Conservation (phyloP, 129 eudicot species). For the Oenanthe sinensis region DNA sequence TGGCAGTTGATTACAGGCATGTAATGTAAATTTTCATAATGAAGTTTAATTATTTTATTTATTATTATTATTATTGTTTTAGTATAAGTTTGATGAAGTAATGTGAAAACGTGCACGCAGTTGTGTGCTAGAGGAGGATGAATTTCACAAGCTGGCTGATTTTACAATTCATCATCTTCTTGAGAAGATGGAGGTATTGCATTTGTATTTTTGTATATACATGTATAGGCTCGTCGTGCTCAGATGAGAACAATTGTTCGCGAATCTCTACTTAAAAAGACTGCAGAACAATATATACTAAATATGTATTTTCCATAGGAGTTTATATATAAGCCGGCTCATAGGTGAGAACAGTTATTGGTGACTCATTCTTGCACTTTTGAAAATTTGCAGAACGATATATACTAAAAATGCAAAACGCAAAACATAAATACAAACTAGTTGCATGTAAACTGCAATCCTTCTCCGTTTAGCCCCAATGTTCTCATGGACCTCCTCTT, state of each 20-base stretch:
- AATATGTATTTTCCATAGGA: too few relatives aligned
- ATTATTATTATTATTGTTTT: not conserved
- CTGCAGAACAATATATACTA: too few relatives aligned
- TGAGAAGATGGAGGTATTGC: slow-evolving; percentile 82
- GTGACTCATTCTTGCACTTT: too few relatives aligned
- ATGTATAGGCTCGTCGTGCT: too few relatives aligned
- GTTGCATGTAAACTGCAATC: not conserved
- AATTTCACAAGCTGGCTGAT: slow-evolving; percentile 84
- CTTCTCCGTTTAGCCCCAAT: not conserved
- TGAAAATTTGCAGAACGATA: too few relatives aligned
- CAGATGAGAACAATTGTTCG: too few relatives aligned
- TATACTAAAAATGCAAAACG: too few relatives aligned
- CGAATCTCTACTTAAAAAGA: too few relatives aligned
- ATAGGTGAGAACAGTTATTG: too few relatives aligned
- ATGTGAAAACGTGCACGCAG: slow-evolving; percentile 18
- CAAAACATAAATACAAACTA: too few relatives aligned
- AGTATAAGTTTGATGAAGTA: not conserved
- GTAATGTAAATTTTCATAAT: not conserved
- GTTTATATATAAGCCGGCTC: too few relatives aligned
- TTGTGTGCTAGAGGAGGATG: slow-evolving; percentile 71
- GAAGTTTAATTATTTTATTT: not conserved
- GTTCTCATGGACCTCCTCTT: not conserved
- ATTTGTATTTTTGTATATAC: not conserved
- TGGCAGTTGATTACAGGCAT: slow-evolving; percentile 62
- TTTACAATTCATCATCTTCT: slow-evolving; percentile 76